These are phyloP conservation scores for Erodium trifolium DNA, from an alignment of 441 rosid genomes.

Conservation along the genomic window DNA sequence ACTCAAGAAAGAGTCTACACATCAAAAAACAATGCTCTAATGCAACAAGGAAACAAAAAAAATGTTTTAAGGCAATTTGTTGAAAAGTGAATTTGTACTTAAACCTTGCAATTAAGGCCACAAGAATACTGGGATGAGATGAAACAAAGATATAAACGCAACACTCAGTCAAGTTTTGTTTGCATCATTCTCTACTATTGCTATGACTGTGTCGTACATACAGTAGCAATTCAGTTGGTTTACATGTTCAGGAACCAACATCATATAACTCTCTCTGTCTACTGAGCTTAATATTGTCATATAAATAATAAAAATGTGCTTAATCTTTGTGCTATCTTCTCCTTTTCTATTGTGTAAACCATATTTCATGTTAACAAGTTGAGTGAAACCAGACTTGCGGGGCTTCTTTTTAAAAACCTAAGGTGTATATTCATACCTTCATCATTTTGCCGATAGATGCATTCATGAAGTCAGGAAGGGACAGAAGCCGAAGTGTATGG, in stretches of 20 bases:
- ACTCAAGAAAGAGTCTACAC: not conserved
- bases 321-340: not conserved
- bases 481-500: conserved; percentile 72
- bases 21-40: not conserved
- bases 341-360: not conserved
- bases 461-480: conserved; percentile 72
- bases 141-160: not conserved
- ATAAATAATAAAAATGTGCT: not conserved
- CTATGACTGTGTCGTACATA: not conserved
- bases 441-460: conserved; percentile 68
- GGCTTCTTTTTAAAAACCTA: conserved; percentile 7
- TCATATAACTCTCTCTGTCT: not conserved
- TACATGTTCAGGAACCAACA: not conserved
- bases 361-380: conserved; percentile 11
- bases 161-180: not conserved
- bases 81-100: not conserved
- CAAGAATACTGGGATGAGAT: not conserved
- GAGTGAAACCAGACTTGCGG: not conserved
- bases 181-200: not conserved
- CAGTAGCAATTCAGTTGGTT: not conserved
- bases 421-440: conserved; percentile 39
- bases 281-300: not conserved
- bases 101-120: not conserved
- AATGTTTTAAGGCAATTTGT: not conserved
- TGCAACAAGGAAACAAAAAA: not conserved